A percentile compares a stretch with the other conserved stretches of the same genome.
Conservation (phyloP, 148 eudicot species). For the Diospyros kaki region DNA sequence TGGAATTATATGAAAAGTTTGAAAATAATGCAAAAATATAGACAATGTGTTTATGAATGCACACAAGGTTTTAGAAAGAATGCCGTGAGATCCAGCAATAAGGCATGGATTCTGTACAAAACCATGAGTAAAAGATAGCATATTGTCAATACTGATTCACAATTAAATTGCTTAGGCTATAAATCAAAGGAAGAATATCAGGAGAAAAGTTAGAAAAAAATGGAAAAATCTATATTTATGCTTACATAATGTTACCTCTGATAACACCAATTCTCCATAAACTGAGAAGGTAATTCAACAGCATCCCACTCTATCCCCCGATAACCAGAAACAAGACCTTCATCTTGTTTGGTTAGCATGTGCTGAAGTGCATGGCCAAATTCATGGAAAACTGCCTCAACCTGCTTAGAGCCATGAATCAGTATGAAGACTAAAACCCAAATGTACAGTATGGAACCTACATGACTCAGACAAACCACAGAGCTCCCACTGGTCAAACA, state of each 20-base stretch:
- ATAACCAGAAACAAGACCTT: conserved; percentile 86
- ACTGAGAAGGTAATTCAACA: conserved; percentile 90
- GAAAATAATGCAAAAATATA: too few relatives aligned
- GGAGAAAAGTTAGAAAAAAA: not conserved
- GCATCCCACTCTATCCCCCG: conserved; percentile 98
- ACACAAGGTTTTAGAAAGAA: not conserved
- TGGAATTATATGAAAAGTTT: too few relatives aligned
- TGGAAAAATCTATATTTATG: not conserved
- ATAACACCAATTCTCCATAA: conserved; percentile 98
- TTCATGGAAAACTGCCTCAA: conserved; percentile 96
- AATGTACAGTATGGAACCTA: not conserved
- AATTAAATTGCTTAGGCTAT: not conserved
- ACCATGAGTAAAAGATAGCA: not conserved
- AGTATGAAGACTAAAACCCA: not conserved
- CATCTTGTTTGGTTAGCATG: conserved; percentile 91
- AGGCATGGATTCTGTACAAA: not conserved
- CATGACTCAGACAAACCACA: not conserved
- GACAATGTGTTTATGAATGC: not conserved
- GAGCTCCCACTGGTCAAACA: not conserved
- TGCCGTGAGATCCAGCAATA: not conserved
- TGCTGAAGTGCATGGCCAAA: conserved; percentile 99
- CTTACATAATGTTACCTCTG: conserved; percentile 48
- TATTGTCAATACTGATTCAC: not conserved
- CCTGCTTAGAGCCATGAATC: conserved; percentile 30
- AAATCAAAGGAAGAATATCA: not conserved